Percentiles rank a stretch among this genome's conserved stretches.
Evolutionary conservation across 73 alveolate genomes (phyloP).

Genomic region (Stentor coeruleus): DNA sequence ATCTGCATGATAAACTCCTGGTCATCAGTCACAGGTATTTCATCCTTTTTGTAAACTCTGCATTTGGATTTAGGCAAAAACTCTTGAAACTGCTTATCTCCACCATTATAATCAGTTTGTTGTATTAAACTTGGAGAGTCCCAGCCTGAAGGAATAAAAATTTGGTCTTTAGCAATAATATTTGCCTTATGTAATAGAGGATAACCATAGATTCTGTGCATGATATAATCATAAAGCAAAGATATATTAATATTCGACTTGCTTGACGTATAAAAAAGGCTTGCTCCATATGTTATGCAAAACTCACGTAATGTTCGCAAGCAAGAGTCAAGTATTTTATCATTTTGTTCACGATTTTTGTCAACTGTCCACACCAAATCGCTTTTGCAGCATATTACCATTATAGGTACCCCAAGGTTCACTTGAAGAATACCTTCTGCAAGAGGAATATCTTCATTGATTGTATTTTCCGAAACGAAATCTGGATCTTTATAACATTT

Average conservation of each 20-base stretch:
- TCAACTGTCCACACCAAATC: slow-evolving; percentile 61
- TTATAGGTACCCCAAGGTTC: slow-evolving; percentile 75
- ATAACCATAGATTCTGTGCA: slow-evolving; percentile 59
- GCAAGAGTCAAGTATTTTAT: slow-evolving; percentile 63
- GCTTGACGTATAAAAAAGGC: slow-evolving; percentile 62
- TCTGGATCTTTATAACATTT: slow-evolving; percentile 60
- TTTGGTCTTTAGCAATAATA: slow-evolving; percentile 56
- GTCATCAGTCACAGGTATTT: not conserved
- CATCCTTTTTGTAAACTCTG: not conserved
- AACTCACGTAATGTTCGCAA: slow-evolving; percentile 56
- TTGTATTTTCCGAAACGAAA: slow-evolving; percentile 41
- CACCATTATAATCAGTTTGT: not conserved
- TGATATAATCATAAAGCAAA: slow-evolving; percentile 56
- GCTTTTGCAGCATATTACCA: slow-evolving; percentile 59
- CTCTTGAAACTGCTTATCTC: not conserved
- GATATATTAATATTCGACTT: slow-evolving; percentile 50
- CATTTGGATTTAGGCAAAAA: not conserved
- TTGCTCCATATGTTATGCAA: slow-evolving; percentile 80
- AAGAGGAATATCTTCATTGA: slow-evolving; percentile 52
- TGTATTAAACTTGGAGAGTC: slow-evolving; percentile 59
- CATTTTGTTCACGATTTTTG: slow-evolving; percentile 43
- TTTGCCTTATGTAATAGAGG: slow-evolving; percentile 59
- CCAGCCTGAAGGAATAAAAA: slow-evolving; percentile 85
- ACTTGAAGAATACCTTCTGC: slow-evolving; percentile 76
- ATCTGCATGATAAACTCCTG: slow-evolving; percentile 1